Evolutionary conservation across 768 basidiomycete genomes (phyloP), one percentile per base, ranked within the genome.

Genomic region (Lyophyllum semitale): DNA sequence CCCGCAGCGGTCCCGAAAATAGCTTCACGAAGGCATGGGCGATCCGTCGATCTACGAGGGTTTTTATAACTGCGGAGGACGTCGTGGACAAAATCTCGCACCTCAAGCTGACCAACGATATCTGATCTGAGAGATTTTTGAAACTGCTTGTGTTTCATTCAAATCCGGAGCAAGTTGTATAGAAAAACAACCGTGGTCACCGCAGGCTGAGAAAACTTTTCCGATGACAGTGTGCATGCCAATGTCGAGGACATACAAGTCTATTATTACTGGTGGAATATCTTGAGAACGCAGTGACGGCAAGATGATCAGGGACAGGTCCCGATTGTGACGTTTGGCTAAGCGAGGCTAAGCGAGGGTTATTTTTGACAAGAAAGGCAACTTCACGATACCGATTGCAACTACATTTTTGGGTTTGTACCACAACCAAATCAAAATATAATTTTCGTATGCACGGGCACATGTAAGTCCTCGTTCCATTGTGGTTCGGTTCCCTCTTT

Each of bases 371-470:
- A 42, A 53, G 51, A 58, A 61, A 49, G 53, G 59, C 35, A 60
- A 54, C 20, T 40, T 53, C 12, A 53, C 53, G 49, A 43, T 50
- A 50, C 23, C 37, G 49, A 38, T 51, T 58, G 44, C 33, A 7
- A 45, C 45, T n/a, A 46, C 20, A 53, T 54, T 49, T 58, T 58
- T 50, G 49, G 53, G 60, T 44, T 50, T 53, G 48, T 30, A 48
- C 60, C 40, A 42, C 48, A 53, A 53, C 57, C 29, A 45, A 53
- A 53, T 58, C 50, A 52, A 46, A 59, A 58, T 55, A 51, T 61
- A 61, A 58, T 61, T 61, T 61, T 60, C 57, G 60, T 58, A 58
- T 61, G 60, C 50, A 55, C 41, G 48, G 11, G 46, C 46, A 54
- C n/a, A 51, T 60, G 57, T 61, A 44, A 59, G 58, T 59, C 46